Evolutionary conservation across 805 yeast genomes (phyloP), one percentile per base, ranked within the genome.

Genomic region (Candida vaughaniae): DNA sequence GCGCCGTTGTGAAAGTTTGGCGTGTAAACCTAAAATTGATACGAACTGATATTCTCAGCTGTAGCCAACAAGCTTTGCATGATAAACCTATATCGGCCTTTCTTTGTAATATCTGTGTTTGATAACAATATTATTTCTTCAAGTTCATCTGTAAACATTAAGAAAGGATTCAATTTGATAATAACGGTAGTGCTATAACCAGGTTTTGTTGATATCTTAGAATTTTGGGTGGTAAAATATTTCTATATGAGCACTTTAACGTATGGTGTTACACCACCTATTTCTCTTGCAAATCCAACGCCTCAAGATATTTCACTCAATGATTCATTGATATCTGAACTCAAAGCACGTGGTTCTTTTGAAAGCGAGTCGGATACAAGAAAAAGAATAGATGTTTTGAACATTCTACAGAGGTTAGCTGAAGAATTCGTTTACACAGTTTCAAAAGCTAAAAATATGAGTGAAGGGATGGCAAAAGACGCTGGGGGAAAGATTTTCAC

Each of bases 401-500:
- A 73, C 33, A 66, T 74, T 5, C 60, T 93, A 44, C 98, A 93
- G 56, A 72, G 77, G 45, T 53, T 93, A 51, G 77, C 85, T 0
- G 77, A 82, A 50, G 86, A 83, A 46, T 91, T 91, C 62, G 99
- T 93, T 1, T 85, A 78, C 52, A 75, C 64, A 10, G 97, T 89
- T 6, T 83, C 95, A 3, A 73, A 77, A 46, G 77, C 73, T 43
- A 89, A 85, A 54, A 90, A 91, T 55, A 89, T 93, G 96, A 80
- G 89, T 23, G 98, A 93, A 43, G 96, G 97, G 2, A 89, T 93
- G 97, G 95, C 98, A 0, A 75, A 69, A 38, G 99, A 93, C 60
- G 95, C 98, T 0, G 99, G 99, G 25, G 99, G 99, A 25, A 93
- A 93, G 58, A 79, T 93, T n/a, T 93, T 90, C 58, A 89, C 97